Percentiles rank a stretch among this genome's conserved stretches.
phyloP scores from a whole-genome alignment of 192 early-diverging fungal genomes.

The Coemansia sp. region DNA sequence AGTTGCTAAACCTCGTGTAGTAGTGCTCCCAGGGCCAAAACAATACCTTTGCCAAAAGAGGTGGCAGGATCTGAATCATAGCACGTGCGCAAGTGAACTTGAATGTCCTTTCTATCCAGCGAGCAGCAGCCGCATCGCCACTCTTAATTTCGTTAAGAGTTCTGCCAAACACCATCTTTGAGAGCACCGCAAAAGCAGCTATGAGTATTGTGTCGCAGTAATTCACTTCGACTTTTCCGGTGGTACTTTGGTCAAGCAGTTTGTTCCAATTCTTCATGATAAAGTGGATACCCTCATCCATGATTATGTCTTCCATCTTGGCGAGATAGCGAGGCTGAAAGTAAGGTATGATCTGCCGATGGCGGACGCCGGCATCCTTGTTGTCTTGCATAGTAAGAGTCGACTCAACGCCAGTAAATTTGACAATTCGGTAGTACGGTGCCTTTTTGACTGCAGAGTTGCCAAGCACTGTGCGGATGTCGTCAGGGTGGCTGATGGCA shows the following conservation, averaged over 20 bases:
- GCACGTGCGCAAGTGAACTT: conserved; percentile 19
- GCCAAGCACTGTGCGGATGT: conserved; percentile 25
- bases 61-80: conserved; percentile 25
- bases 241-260: conserved; percentile 11
- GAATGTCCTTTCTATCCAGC: conserved; percentile 25
- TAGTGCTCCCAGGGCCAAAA: conserved; percentile 31
- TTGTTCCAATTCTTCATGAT: conserved; percentile 30
- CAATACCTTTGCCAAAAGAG: background rate
- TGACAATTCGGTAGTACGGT: conserved; percentile 15
- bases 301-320: conserved; percentile 32
- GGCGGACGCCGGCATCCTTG: conserved; percentile 23
- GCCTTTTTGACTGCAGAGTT: conserved; percentile 20
- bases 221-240: conserved; percentile 26
- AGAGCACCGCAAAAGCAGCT: conserved; percentile 23
- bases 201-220: conserved; percentile 28
- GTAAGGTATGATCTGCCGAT: conserved; percentile 27
- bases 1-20: conserved; percentile 17
- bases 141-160: conserved; percentile 20
- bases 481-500: conserved; percentile 25
- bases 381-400: conserved; percentile 22
- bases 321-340: conserved; percentile 21
- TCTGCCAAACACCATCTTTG: conserved; percentile 20
- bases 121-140: conserved; percentile 12
- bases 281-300: conserved; percentile 25
- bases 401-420: conserved; percentile 31